These are phyloP conservation scores for Gracilaria domingensis DNA, from an alignment of 23 red algal species.

Conservation along the genomic window DNA sequence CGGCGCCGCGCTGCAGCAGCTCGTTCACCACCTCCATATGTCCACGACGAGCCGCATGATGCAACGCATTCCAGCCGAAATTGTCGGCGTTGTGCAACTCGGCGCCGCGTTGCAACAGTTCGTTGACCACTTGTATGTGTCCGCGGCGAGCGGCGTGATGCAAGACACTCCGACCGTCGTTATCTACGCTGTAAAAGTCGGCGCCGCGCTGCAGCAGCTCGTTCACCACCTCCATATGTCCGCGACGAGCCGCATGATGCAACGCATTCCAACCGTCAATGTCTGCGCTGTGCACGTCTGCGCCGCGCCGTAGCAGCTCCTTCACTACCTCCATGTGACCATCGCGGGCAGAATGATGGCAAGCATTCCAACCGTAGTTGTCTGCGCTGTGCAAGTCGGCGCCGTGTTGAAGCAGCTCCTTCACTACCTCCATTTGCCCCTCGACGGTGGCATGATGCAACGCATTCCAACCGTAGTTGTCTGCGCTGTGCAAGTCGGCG, in stretches of 20 bases:
- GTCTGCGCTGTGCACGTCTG: neutral
- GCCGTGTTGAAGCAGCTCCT: no score
- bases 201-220: neutral
- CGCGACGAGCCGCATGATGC: neutral
- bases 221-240: neutral
- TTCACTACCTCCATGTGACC: neutral
- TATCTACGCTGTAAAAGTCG: neutral
- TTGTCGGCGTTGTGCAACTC: neutral
- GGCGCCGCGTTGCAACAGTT: neutral
- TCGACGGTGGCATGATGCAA: neutral
- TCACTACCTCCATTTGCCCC: no score
- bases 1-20: slow-evolving; percentile 6
- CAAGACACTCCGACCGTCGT: neutral
- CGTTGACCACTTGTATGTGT: neutral
- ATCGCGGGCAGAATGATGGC: neutral
- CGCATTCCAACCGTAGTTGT: neutral
- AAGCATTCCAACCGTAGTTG: no score
- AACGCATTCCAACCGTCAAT: neutral
- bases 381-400: no score
- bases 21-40: neutral
- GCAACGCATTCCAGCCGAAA: neutral
- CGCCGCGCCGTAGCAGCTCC: neutral
- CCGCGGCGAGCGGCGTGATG: neutral
- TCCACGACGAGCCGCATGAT: neutral
- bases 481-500: neutral